phyloP scores from a whole-genome alignment of 2,329 filamentous ascomycete genomes.

The Kalmusia sp. region DNA sequence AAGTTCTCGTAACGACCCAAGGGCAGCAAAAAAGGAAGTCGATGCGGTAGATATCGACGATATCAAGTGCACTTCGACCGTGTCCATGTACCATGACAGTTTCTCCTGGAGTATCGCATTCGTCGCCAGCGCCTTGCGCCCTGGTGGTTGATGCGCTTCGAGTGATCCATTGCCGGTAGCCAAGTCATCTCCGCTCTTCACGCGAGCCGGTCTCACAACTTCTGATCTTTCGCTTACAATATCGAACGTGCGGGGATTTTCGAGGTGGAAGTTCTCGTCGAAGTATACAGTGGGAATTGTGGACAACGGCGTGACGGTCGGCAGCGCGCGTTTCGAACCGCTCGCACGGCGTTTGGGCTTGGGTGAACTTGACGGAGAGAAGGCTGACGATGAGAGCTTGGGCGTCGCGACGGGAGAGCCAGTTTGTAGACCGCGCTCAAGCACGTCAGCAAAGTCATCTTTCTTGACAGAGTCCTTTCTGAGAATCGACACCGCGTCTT shows the following conservation, averaged over 20 bases:
- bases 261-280: slow-evolving; percentile 91
- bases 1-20: slow-evolving; percentile 88
- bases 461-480: slow-evolving; percentile 55
- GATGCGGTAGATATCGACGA: slow-evolving; percentile 95
- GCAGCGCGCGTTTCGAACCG: slow-evolving; percentile 65
- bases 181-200: slow-evolving; percentile 58
- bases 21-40: slow-evolving; percentile 92
- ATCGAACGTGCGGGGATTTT: slow-evolving; percentile 96
- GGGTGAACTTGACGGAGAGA: slow-evolving; percentile 57
- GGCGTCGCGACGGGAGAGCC: slow-evolving; percentile 42
- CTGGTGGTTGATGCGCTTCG: slow-evolving; percentile 61
- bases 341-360: slow-evolving; percentile 59
- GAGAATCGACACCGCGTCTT: slow-evolving; percentile 58
- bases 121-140: slow-evolving; percentile 86
- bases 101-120: slow-evolving; percentile 99
- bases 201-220: slow-evolving; percentile 75
- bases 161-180: slow-evolving; percentile 64
- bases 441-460: slow-evolving; percentile 58
- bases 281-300: slow-evolving; percentile 95
- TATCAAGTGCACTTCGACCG: slow-evolving; percentile 95
- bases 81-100: slow-evolving; percentile 99
- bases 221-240: slow-evolving; percentile 95
- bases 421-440: slow-evolving; percentile 51
- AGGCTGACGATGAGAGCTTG: slow-evolving; percentile 49
- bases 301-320: slow-evolving; percentile 83